Evolutionary conservation across 140 eudicot genomes (phyloP).

Genomic region (Erigeron philadelphicus): DNA sequence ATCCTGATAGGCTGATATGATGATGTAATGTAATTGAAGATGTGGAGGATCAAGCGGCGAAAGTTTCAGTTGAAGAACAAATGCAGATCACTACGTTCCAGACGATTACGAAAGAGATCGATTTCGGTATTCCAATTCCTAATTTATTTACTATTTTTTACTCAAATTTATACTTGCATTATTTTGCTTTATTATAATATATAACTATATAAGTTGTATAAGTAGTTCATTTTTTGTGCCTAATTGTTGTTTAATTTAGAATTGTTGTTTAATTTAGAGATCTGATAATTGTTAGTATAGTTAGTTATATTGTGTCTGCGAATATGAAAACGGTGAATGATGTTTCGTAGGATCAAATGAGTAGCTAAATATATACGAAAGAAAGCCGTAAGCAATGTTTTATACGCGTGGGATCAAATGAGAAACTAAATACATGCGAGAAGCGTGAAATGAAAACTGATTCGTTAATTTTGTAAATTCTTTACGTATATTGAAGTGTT

Average conservation of each 20-base stretch:
- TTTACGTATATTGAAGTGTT: too few relatives aligned
- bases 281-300: slow-evolving; percentile 3
- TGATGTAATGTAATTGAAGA: slow-evolving; percentile 36
- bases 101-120: slow-evolving; percentile 56
- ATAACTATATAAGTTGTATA: not conserved
- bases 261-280: not conserved
- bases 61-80: slow-evolving; percentile 68
- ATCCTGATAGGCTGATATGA: not conserved
- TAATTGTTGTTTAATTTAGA: not conserved
- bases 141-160: not conserved
- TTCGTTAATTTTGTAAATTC: too few relatives aligned
- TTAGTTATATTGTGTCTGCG: too few relatives aligned
- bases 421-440: too few relatives aligned
- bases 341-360: too few relatives aligned
- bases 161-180: not conserved
- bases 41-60: slow-evolving; percentile 83
- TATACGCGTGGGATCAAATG: too few relatives aligned
- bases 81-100: slow-evolving; percentile 60
- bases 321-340: too few relatives aligned
- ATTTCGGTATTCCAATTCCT: slow-evolving; percentile 40
- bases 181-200: not conserved
- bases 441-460: too few relatives aligned
- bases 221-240: not conserved
- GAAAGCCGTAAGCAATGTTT: too few relatives aligned
- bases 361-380: too few relatives aligned